These are phyloP conservation scores for Brachypodium distachyon DNA, from an alignment of 202 grass and related monocot genomes.

Conservation along the genomic window DNA sequence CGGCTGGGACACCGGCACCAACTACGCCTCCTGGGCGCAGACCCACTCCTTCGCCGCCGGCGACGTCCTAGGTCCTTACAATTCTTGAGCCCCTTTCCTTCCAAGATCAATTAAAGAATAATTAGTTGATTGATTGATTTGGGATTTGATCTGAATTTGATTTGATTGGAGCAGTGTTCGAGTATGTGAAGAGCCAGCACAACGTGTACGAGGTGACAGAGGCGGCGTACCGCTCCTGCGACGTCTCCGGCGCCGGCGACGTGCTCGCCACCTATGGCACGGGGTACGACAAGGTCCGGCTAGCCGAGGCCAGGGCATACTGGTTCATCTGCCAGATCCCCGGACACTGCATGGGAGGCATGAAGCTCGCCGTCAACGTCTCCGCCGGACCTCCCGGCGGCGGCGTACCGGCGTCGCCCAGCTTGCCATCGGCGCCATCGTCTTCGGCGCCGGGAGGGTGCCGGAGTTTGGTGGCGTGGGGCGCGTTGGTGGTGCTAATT, in stretches of 20 bases:
- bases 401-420: neutral
- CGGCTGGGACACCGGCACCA: conserved; percentile 44
- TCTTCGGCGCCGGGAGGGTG: neutral
- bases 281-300: conserved; percentile 34
- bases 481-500: neutral
- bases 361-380: conserved; percentile 27
- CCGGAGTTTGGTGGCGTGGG: neutral
- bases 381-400: neutral
- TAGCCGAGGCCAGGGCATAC: conserved; percentile 32
- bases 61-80: conserved; percentile 38
- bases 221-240: conserved; percentile 38
- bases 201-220: conserved; percentile 45
- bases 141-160: no score
- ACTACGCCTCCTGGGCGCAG: conserved; percentile 38
- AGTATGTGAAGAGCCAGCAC: conserved; percentile 56
- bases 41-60: conserved; percentile 32
- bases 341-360: conserved; percentile 29
- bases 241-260: conserved; percentile 5
- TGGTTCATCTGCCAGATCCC: conserved; percentile 56
- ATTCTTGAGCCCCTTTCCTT: no score
- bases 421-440: neutral
- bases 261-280: conserved; percentile 8
- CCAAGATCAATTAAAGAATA: no score
- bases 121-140: no score
- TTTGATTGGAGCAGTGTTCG: conserved; percentile 37